Base-by-base conservation (phyloP, 495 filamentous ascomycete genomes). In the Lophiotrema nucula region DNA sequence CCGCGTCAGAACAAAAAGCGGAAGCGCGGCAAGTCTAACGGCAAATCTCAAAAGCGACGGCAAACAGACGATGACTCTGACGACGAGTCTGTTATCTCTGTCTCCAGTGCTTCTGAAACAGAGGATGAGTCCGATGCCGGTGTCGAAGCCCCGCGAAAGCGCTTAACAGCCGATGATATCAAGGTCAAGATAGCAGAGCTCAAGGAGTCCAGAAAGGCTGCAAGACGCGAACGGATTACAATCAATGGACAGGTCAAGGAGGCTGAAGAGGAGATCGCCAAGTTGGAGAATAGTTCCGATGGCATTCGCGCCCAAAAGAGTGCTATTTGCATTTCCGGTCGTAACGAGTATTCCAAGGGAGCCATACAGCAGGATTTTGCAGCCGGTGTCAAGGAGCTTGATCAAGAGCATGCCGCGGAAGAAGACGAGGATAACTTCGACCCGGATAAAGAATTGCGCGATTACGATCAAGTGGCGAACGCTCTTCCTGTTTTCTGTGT, bases 401-500 rank as follows among this genome's bases (percentile, higher is more conserved):
- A 83, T 60, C 66, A 76, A 43, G 79, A 81, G 46, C 66, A 73
- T 38, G 72, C 73, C 5, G 71, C 70, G 18, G 75, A 74, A 56
- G 69, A 73, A 43, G 75, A 79, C 48, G 71, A 71, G 26, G 72
- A 67, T 22, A 76, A 73, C 27, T 78, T 77, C 52, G 72, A 80
- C 48, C 77, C 76, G 0, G 67, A 71, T 4, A 48, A 68, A 0
- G 72, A 76, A 3, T 37, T 66, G 26, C 69, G 81, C n/a, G 80
- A 86, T 56, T 87, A 88, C 53, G 68, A 76, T 1, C 67, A 80
- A 42, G 64, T 86, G 4, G 81, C 81, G 0, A 66, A 58, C 1
- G 67, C 69, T 0, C 70, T 88, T 3, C 77, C 78, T 0, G 83
- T 87, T 2, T 88, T 87, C 61, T 86, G 83, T 54, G 80, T 85